Percentiles rank a stretch among this genome's conserved stretches.
Evolutionary conservation across 371 early-diverging fungal genomes (phyloP).

Genomic region (Fennellomyces sp.): DNA sequence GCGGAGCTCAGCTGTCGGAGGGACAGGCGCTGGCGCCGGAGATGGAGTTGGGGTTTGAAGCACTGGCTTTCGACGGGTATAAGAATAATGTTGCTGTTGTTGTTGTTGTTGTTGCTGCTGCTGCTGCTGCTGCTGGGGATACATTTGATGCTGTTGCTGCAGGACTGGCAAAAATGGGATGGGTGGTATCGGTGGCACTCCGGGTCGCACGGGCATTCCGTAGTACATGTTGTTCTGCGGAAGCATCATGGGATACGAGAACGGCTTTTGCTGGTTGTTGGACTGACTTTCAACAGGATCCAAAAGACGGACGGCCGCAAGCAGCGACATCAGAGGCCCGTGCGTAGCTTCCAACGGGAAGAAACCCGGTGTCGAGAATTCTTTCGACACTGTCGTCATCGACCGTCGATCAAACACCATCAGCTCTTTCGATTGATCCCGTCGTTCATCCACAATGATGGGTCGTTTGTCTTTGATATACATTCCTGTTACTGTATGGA

Average conservation of each 20-base stretch:
- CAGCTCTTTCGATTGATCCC: constrained; percentile 20
- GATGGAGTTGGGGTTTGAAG: neutral
- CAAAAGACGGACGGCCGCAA: constrained; percentile 12
- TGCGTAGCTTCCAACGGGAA: constrained; percentile 20
- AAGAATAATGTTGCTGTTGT: constrained; percentile 1
- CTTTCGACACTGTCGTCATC: neutral
- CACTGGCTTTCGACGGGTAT: constrained; percentile 15
- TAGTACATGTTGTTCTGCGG: constrained; percentile 1
- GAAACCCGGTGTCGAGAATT: constrained; percentile 19
- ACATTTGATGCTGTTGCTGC: neutral
- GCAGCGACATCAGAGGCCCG: constrained; percentile 16
- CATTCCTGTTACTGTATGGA: constrained; percentile 18
- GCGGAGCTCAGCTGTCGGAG: neutral
- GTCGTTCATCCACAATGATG: constrained; percentile 27
- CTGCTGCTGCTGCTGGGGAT: neutral
- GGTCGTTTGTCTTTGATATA: constrained; percentile 23
- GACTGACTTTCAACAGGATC: constrained; percentile 1
- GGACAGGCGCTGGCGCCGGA: neutral
- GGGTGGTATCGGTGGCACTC: neutral
- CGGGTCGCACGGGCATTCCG: neutral
- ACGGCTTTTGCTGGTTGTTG: neutral
- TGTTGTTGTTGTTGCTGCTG: constrained; percentile 3
- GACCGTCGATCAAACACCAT: constrained; percentile 27
- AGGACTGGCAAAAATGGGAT: too few species aligned
- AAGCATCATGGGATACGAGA: constrained; percentile 2